Conservation (phyloP, 805 yeast species). For the Ogataea neopini region DNA sequence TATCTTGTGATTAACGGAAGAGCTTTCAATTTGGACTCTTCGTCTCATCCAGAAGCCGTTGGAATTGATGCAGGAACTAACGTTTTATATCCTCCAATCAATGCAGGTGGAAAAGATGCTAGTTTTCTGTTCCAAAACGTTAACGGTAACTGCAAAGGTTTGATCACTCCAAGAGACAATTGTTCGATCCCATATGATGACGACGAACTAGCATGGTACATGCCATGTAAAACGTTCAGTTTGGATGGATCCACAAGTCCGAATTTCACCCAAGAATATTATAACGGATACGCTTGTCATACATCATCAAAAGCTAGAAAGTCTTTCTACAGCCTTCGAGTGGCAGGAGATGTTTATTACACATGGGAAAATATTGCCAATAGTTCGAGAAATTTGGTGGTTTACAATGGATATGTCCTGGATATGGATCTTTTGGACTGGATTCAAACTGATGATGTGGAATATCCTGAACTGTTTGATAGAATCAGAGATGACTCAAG, state of each 20-base stretch:
- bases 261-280: slow-evolving; percentile 62
- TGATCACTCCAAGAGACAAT: slow-evolving; percentile 68
- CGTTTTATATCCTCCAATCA: slow-evolving; percentile 77
- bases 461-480: slow-evolving; percentile 73
- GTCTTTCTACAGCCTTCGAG: slow-evolving; percentile 59
- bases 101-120: slow-evolving; percentile 88
- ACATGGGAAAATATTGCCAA: slow-evolving; percentile 86
- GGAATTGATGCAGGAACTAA: slow-evolving; percentile 74
- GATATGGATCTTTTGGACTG: slow-evolving; percentile 78
- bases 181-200: slow-evolving; percentile 69
- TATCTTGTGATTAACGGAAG: slow-evolving; percentile 79
- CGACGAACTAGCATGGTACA: slow-evolving; percentile 85
- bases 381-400: slow-evolving; percentile 73
- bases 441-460: slow-evolving; percentile 67
- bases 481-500: slow-evolving; percentile 53
- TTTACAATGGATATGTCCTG: slow-evolving; percentile 85
- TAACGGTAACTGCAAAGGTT: slow-evolving; percentile 82
- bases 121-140: slow-evolving; percentile 87
- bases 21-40: slow-evolving; percentile 67
- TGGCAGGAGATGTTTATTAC: slow-evolving; percentile 75
- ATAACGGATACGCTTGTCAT: slow-evolving; percentile 91
- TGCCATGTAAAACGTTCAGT: slow-evolving; percentile 78
- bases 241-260: slow-evolving; percentile 74
- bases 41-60: slow-evolving; percentile 77
- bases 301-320: slow-evolving; percentile 69